Base-by-base conservation (phyloP, 805 yeast species). In the Cyberlindnera galapagoensis region DNA sequence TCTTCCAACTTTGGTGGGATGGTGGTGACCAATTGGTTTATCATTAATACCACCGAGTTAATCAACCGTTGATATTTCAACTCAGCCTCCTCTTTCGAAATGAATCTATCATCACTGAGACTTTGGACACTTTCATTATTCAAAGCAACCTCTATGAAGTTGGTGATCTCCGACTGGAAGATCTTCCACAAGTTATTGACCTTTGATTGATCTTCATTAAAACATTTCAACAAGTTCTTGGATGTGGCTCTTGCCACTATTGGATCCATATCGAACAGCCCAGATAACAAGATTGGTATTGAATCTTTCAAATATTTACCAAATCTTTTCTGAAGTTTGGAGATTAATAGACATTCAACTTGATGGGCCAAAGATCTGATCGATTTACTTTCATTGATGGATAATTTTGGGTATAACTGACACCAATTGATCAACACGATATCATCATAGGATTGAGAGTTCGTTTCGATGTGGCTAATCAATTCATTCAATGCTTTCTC, bases 351-450 rank as follows among this genome's bases (percentile, higher is more conserved):
- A 1, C 80, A 71, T 31, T 87, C 87, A 4, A 77, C 63, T 37
- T 70, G 74, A 49, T 86, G 95, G 4, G 86, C 54, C 13, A 65
- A 50, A 7, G 59, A 36, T 35, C 97, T 66, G 1, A 86, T 82
- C 10, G 60, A 58, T 42, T 80, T 74, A 3, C 88, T 76, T 33
- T 72, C 74, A 39, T 83, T 92, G 6, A 80, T 65, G 2, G 92
- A 68, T 18, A 88, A 59, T 48, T 86, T 84, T 1, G 96, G 80
- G 48, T 84, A 90, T 14, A 85, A 43, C 54, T 86, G 95, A 28
- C 84, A 66, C 94, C 85, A 84, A 22, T 76, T 69, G 31, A 65
- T 67, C n/a, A 69, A 54, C 13, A 70, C 67, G 17, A 72, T 46
- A 33, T 77, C 82, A 40, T 79, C 78, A n/a, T 63, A 50, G 11